Percentiles rank a stretch among this genome's conserved stretches.
Conservation (phyloP, 164 flowering plant genomes). For the Vitis amurensis region DNA sequence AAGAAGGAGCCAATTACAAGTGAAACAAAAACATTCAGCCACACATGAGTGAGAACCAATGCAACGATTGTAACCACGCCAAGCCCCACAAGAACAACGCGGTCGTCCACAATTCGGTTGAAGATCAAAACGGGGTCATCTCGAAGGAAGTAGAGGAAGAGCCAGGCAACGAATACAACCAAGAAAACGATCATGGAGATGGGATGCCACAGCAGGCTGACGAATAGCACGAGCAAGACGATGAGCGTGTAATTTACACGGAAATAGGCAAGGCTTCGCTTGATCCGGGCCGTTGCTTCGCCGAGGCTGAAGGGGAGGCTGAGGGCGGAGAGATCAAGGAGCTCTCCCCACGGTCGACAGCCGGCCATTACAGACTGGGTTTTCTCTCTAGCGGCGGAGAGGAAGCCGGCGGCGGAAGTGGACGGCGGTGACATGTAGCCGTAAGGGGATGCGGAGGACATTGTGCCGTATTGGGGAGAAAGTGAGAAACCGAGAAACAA, state of each 20-base stretch:
- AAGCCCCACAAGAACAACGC: constrained; percentile 35
- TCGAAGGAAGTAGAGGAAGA: constrained; percentile 57
- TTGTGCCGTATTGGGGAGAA: too few species aligned
- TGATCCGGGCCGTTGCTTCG: constrained; percentile 51
- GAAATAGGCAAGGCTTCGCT: constrained; percentile 52
- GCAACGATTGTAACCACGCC: constrained; percentile 41
- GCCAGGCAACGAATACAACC: constrained; percentile 49
- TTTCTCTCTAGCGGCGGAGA: constrained; percentile 11
- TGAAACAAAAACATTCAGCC: constrained; percentile 48
- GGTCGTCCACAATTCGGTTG: constrained; percentile 44
- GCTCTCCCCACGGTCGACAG: constrained; percentile 56
- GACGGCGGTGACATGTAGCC: too few species aligned
- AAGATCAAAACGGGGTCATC: constrained; percentile 47
- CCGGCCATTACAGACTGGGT: constrained; percentile 22
- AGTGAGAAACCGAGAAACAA: too few species aligned
- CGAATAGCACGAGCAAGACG: constrained; percentile 41
- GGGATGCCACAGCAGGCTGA: constrained; percentile 63
- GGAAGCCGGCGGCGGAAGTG: constrained; percentile 2
- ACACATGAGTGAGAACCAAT: constrained; percentile 43
- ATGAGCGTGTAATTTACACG: constrained; percentile 56
- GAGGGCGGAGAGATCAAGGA: constrained; percentile 41
- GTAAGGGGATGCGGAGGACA: too few species aligned
- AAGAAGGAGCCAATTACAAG: constrained; percentile 35
- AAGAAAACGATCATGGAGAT: constrained; percentile 54
- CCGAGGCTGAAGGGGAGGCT: constrained; percentile 46